Percentiles rank a stretch among this genome's conserved stretches.
Conservation (phyloP, 2,329 filamentous ascomycete species). For the Trichoderma afroharzianum region DNA sequence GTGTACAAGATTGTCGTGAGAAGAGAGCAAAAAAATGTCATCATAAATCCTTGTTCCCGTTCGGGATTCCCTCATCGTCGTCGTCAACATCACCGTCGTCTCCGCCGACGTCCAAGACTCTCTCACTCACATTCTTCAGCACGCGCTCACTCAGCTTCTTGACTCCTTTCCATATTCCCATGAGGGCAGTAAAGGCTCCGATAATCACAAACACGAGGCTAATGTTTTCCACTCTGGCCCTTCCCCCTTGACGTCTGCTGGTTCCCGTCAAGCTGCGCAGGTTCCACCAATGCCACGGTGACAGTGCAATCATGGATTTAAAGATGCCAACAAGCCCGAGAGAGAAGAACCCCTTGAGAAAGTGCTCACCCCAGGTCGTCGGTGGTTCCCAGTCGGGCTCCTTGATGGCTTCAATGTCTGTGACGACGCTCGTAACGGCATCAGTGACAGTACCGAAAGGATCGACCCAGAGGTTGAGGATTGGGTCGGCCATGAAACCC, state of each 20-base stretch:
- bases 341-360: slow-evolving; percentile 85
- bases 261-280: slow-evolving; percentile 57
- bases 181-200: slow-evolving; percentile 75
- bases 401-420: slow-evolving; percentile 37
- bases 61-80: slow-evolving; percentile 31
- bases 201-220: slow-evolving; percentile 76
- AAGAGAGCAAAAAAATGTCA: not conserved
- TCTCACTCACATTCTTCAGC: slow-evolving; percentile 74
- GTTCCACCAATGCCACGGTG: slow-evolving; percentile 74
- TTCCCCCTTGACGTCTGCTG: slow-evolving; percentile 57
- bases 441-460: slow-evolving; percentile 61
- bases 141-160: slow-evolving; percentile 66
- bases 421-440: slow-evolving; percentile 44
- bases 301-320: slow-evolving; percentile 72
- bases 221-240: slow-evolving; percentile 73
- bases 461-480: slow-evolving; percentile 84
- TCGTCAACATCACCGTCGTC: slow-evolving; percentile 46
- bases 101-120: slow-evolving; percentile 75
- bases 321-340: slow-evolving; percentile 81
- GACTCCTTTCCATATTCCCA: slow-evolving; percentile 81
- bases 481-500: slow-evolving; percentile 88
- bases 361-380: slow-evolving; percentile 74
- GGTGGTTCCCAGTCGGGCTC: slow-evolving; percentile 45
- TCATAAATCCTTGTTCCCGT: slow-evolving; percentile 32
- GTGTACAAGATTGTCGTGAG: not conserved